Base-by-base conservation (phyloP, 306 rosid species). In the Clitoria ternatea region DNA sequence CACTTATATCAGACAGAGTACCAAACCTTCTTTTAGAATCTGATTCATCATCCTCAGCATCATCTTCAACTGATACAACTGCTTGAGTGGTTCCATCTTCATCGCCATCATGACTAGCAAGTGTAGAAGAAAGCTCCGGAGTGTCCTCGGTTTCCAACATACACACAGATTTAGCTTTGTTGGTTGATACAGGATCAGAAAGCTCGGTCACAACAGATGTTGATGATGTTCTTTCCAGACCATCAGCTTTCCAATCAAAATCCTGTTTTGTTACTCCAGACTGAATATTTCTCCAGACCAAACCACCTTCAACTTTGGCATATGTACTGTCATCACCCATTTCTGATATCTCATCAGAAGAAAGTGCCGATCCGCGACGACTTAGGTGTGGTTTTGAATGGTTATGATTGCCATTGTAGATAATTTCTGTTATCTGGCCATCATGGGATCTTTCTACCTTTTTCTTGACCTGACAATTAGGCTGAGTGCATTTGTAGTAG, bases 391-490 rank as follows among this genome's bases (percentile, higher is more conserved):
- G 93, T 72, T 82, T 83, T 14, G 71, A 78, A 81, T 92, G 97
- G 80, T 82, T 90, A 78, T 92, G 98, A 85, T 74, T 33, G 54
- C 98, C 93, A 74, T 85, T 90, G 65, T 92, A 90, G 37, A 92
- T 87, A 57, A 92, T 92, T 74, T 88, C 98, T 3, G 96, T 92
- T 77, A 92, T 85, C 63, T 92, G 93, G 65, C 97, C 98, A 57
- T 92, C 96, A 55, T 74, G 86, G n/a, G 93, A 90, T 39, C 97
- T 72, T 80, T 92, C 98, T 69, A 92, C 98, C 71, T 88, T 92
- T 76, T 92, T 90, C 97, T 88, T 92, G 80, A 92, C 98, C 49
- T 3, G 85, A 75, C 98, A 92, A 74, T 77, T 88, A 63, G 90
- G 79, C 45, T 86, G 79, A 3, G 96, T 90, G 52, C 98, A 92